Evolutionary conservation across 352 stramenopile genomes (phyloP).

Genomic region (Nothophytophthora sp.): DNA sequence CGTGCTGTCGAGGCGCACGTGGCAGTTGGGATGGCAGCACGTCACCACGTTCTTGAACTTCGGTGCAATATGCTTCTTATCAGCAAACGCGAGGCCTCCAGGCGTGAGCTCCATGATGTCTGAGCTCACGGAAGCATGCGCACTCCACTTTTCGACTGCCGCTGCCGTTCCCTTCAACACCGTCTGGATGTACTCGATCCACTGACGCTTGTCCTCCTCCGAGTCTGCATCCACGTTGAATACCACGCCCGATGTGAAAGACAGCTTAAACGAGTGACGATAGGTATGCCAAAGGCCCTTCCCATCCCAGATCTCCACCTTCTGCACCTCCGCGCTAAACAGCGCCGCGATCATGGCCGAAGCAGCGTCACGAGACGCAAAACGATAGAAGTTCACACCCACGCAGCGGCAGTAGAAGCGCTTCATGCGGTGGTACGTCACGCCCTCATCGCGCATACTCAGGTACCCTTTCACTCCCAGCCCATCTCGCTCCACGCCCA

Average conservation of each 20-base stretch:
- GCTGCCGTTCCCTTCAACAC: conserved; percentile 44
- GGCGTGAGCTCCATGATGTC: conserved; percentile 51
- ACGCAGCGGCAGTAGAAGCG: conserved; percentile 81
- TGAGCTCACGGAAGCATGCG: conserved; percentile 28
- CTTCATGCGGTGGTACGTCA: conserved; percentile 88
- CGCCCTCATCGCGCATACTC: conserved; percentile 81
- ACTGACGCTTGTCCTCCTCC: conserved; percentile 77
- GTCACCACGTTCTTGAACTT: conserved; percentile 73
- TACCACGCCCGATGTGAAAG: conserved; percentile 66
- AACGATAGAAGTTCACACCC: conserved; percentile 80
- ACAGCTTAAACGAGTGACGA: conserved; percentile 84
- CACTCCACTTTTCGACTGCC: conserved; percentile 42
- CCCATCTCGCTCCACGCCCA: conserved; percentile 57
- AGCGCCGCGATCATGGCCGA: conserved; percentile 57
- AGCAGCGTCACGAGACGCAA: conserved; percentile 65
- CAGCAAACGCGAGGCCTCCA: conserved; percentile 57
- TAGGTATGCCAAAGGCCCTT: conserved; percentile 84
- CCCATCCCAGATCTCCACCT: conserved; percentile 85
- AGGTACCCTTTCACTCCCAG: conserved; percentile 77
- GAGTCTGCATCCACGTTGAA: conserved; percentile 83
- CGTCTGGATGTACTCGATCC: conserved; percentile 78
- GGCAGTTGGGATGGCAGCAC: conserved; percentile 65
- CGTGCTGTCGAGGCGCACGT: conserved; percentile 72
- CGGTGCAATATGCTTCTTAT: conserved; percentile 60
- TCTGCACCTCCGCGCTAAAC: conserved; percentile 71